Evolutionary conservation across 148 eudicot species (phyloP).

Genomic region (Rhododendron ferrugineum): DNA sequence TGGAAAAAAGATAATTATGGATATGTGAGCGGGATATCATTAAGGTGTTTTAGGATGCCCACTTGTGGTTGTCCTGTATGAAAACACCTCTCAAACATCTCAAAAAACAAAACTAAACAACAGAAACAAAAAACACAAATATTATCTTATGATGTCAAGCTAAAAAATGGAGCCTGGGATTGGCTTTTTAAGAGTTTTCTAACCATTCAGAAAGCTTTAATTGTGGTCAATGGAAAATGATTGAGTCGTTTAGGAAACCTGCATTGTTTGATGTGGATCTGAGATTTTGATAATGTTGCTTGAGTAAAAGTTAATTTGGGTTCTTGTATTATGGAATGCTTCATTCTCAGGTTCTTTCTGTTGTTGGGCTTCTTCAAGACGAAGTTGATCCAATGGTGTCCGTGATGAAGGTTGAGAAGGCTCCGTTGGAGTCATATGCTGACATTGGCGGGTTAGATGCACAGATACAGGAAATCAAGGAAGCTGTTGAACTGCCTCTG

Average conservation of each 20-base stretch:
- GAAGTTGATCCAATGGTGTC: slow-evolving; percentile 99
- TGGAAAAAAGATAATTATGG: not conserved
- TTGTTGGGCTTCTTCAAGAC: slow-evolving; percentile 95
- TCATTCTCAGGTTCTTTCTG: slow-evolving; percentile 80
- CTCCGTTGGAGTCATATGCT: slow-evolving; percentile 95
- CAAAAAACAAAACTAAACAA: not conserved
- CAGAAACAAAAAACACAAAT: not conserved
- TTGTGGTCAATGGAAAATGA: not conserved
- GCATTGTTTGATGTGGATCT: not conserved
- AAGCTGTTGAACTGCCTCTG: slow-evolving; percentile 94
- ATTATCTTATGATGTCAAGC: not conserved
- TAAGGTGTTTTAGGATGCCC: not conserved
- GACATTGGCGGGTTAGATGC: slow-evolving; percentile 98
- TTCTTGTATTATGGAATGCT: not conserved
- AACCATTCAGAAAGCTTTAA: not conserved
- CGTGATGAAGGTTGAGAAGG: slow-evolving; percentile 98
- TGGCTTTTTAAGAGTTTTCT: not conserved
- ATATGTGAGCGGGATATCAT: not conserved
- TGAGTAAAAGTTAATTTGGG: not conserved
- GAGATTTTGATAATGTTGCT: not conserved
- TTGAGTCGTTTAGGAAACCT: not conserved
- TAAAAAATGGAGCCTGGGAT: not conserved
- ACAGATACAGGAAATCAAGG: slow-evolving; percentile 97
- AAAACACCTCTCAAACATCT: not conserved
- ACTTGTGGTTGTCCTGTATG: not conserved